Percentiles rank a stretch among this genome's conserved stretches.
Conservation (phyloP, 1,139 yeast genomes). For the Nakaseomyces bracarensis region DNA sequence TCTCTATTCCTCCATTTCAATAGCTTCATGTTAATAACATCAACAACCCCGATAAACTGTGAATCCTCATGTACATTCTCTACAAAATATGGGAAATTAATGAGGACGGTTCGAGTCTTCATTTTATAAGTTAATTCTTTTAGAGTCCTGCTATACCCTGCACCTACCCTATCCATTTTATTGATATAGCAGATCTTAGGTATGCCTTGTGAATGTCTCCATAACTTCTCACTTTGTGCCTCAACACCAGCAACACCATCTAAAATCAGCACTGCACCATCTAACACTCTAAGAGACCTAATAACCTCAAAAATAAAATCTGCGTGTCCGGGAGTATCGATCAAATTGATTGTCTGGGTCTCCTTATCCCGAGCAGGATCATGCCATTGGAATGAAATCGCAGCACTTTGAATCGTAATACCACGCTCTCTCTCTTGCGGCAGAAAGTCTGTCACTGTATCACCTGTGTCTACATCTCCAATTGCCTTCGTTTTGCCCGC, state of each 20-base stretch:
- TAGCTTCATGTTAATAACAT: slow-evolving; percentile 60
- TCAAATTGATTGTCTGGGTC: slow-evolving; percentile 63
- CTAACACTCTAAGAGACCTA: slow-evolving; percentile 78
- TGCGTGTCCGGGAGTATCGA: slow-evolving; percentile 98
- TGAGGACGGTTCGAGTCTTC: slow-evolving; percentile 61
- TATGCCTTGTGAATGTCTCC: slow-evolving; percentile 74
- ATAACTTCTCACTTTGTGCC: slow-evolving; percentile 94
- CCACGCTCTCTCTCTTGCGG: slow-evolving; percentile 91
- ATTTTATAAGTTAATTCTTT: slow-evolving; percentile 74
- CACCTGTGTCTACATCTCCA: slow-evolving; percentile 95
- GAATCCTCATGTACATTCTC: slow-evolving; percentile 35
- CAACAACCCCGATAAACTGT: slow-evolving; percentile 71
- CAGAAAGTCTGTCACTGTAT: slow-evolving; percentile 87
- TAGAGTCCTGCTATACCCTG: slow-evolving; percentile 86
- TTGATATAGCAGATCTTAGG: slow-evolving; percentile 79
- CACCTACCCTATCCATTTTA: slow-evolving; percentile 95
- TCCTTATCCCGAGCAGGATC: slow-evolving; percentile 28
- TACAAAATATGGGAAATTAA: slow-evolving; percentile 70
- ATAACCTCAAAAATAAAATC: slow-evolving; percentile 94
- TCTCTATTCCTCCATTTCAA: slow-evolving; percentile 49
- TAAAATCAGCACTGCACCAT: slow-evolving; percentile 85
- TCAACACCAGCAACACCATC: slow-evolving; percentile 98
- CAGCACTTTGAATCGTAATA: slow-evolving; percentile 94
- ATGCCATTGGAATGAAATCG: slow-evolving; percentile 80
- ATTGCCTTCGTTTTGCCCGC: slow-evolving; percentile 73